Evolutionary conservation across 164 flowering plant species (phyloP), one percentile per base, ranked within the genome.

Genomic region (Liquidambar formosana): DNA sequence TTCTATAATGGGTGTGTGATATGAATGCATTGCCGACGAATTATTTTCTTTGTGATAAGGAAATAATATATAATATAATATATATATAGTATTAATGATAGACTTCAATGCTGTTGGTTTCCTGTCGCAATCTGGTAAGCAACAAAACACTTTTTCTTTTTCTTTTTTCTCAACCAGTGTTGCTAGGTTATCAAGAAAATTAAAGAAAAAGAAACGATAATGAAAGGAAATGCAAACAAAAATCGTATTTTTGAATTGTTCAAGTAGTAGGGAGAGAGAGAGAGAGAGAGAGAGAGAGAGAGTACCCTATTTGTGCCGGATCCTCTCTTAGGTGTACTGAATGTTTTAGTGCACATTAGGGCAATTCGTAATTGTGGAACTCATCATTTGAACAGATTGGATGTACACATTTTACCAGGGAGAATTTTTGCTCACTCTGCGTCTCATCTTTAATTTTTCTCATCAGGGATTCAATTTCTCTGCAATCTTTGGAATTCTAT

Each of bases 71-170:
- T 14, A 22, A 19, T 18, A 41, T 3, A 8, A 41, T 25, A 23
- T 14, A 25, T 57, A 10, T 25, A 25, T 22, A 25, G 69, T 58
- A 65, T 65, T 77, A 70, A 76, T 78, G 68, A 58, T 56, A 26
- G 74, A 21, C 65, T 76, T 76, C 71, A 79, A 58, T 79, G 82
- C 73, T 46, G 77, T 74, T 79, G 41, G 82, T 79, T 79, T 51
- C 73, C 57, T 61, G 80, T 80, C 83, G 46, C 76, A 71, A 61
- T 76, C 83, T 61, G 44, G 68, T 45, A 53, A 76, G 47, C 58
- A 57, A 19, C 14, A 48, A 43, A 41, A 61, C n/a, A n/a, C n/a
- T 28, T 33, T n/a, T 54, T 22, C 10, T 49, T 49, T 15, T 16
- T n/a, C n/a, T n/a, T n/a, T n/a, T n/a, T n/a, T n/a, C n/a, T n/a